phyloP scores from a whole-genome alignment of 1,139 yeast species.

The Saccharomyces hybrid region DNA sequence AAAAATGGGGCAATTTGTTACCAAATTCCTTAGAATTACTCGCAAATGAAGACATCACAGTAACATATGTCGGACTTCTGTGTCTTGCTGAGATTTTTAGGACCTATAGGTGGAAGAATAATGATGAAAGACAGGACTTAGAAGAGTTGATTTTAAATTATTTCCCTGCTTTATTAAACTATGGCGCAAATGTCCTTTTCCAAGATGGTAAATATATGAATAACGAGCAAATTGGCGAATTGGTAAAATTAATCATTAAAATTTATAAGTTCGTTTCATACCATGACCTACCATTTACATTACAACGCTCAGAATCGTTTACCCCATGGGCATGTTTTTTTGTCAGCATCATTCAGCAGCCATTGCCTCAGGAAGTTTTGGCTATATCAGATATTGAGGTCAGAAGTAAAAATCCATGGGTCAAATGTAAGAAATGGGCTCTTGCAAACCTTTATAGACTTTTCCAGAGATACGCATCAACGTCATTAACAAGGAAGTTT shows the following conservation, averaged over 20 bases:
- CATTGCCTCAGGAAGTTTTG: conserved; percentile 44
- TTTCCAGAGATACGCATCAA: conserved; percentile 65
- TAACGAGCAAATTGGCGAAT: conserved; percentile 52
- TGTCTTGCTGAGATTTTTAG: conserved; percentile 70
- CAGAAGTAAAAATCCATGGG: conserved; percentile 47
- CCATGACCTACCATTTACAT: conserved; percentile 62
- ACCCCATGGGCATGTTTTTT: conserved; percentile 75
- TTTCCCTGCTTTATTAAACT: conserved; percentile 59
- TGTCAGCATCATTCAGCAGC: conserved; percentile 56
- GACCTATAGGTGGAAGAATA: conserved; percentile 69
- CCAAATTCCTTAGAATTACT: conserved; percentile 53
- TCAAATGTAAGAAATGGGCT: conserved; percentile 86
- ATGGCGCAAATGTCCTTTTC: conserved; percentile 51
- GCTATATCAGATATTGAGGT: conserved; percentile 41
- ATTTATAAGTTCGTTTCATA: conserved; percentile 76
- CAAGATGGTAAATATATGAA: conserved; percentile 33
- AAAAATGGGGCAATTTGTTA: conserved; percentile 61
- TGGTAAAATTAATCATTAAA: conserved; percentile 69
- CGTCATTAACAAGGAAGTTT: conserved; percentile 42
- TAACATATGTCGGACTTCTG: conserved; percentile 67
- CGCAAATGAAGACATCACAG: conserved; percentile 42
- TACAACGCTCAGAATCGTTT: conserved; percentile 54
- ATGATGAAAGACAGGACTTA: conserved; percentile 48
- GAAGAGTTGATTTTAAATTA: conserved; percentile 55
- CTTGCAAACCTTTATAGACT: conserved; percentile 69